A percentile compares a stretch with the other conserved stretches of the same genome.
Evolutionary conservation across 768 basidiomycete genomes (phyloP).

Genomic region (Daedaleopsis nitida): DNA sequence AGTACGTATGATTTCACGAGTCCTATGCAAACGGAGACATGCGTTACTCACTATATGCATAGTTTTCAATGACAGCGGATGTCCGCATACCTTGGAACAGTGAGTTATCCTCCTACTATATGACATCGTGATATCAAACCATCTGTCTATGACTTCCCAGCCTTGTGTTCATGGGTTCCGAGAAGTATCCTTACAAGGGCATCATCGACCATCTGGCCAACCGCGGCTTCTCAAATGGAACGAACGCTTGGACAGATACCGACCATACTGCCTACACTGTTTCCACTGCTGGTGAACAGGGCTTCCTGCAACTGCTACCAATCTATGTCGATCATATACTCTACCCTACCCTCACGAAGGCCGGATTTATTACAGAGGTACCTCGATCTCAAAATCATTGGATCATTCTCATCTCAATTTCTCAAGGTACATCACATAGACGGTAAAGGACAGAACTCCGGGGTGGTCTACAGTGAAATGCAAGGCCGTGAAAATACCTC

Average conservation of each 20-base stretch:
- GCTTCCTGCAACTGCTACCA: slow-evolving; percentile 81
- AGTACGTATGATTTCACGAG: slow-evolving; percentile 49
- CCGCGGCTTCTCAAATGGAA: slow-evolving; percentile 87
- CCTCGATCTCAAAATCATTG: not conserved
- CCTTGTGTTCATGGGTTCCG: slow-evolving; percentile 93
- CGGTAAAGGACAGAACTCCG: slow-evolving; percentile 85
- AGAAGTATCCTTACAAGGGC: slow-evolving; percentile 95
- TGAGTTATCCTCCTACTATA: slow-evolving; percentile 40
- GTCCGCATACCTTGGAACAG: slow-evolving; percentile 97
- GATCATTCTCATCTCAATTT: not conserved
- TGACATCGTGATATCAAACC: not conserved
- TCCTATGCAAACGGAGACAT: not conserved
- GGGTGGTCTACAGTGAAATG: slow-evolving; percentile 98
- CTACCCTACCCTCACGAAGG: slow-evolving; percentile 91
- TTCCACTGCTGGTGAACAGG: slow-evolving; percentile 92
- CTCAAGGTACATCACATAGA: slow-evolving; percentile 91
- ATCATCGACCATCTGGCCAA: slow-evolving; percentile 95
- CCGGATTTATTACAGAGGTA: slow-evolving; percentile 71
- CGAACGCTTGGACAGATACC: slow-evolving; percentile 97
- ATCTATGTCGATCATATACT: slow-evolving; percentile 96
- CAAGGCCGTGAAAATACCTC: slow-evolving; percentile 94
- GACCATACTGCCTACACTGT: slow-evolving; percentile 97
- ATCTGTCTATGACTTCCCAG: slow-evolving; percentile 38
- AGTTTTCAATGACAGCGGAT: slow-evolving; percentile 95
- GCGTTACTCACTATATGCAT: not conserved